A percentile compares a stretch with the other conserved stretches of the same genome.
Evolutionary conservation across 2,329 filamentous ascomycete species (phyloP).

Genomic region (Penicillium sp.): DNA sequence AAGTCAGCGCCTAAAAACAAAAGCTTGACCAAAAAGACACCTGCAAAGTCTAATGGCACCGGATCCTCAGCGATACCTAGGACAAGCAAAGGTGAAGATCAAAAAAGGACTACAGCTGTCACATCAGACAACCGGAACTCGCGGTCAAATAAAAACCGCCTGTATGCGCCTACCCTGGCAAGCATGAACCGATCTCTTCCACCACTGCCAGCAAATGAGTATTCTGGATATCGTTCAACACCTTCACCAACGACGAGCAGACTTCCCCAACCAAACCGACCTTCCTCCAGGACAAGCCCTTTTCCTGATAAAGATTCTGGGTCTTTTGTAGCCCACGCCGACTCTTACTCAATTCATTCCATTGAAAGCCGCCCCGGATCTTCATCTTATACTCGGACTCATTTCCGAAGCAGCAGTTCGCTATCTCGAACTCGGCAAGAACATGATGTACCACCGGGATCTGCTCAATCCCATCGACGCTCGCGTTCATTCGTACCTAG

Average conservation of each 20-base stretch:
- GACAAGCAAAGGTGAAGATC: conserved; percentile 17
- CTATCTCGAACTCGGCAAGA: conserved; percentile 36
- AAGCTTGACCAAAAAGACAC: conserved; percentile 16
- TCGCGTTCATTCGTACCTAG: conserved; percentile 41
- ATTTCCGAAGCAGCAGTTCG: conserved; percentile 42
- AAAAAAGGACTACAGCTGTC: conserved; percentile 18
- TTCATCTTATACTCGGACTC: conserved; percentile 34
- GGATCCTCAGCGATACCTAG: conserved; percentile 7
- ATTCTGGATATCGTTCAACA: conserved; percentile 20
- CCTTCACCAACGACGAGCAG: conserved; percentile 20
- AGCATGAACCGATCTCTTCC: conserved; percentile 27
- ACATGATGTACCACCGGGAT: conserved; percentile 26
- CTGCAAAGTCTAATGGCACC: neutral
- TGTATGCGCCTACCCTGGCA: conserved; percentile 13
- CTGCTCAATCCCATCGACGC: conserved; percentile 28
- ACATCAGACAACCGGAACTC: neutral
- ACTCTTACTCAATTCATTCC: conserved; percentile 38
- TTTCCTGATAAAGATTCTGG: conserved; percentile 38
- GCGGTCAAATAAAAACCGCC: neutral
- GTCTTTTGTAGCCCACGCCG: conserved; percentile 39
- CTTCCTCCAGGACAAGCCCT: conserved; percentile 24
- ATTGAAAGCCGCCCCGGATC: conserved; percentile 35
- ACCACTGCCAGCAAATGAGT: conserved; percentile 25
- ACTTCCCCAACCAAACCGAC: conserved; percentile 15
- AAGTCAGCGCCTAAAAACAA: conserved; percentile 21